Base-by-base conservation (phyloP, 2,329 filamentous ascomycete genomes). In the Colletotrichum brevisporum region DNA sequence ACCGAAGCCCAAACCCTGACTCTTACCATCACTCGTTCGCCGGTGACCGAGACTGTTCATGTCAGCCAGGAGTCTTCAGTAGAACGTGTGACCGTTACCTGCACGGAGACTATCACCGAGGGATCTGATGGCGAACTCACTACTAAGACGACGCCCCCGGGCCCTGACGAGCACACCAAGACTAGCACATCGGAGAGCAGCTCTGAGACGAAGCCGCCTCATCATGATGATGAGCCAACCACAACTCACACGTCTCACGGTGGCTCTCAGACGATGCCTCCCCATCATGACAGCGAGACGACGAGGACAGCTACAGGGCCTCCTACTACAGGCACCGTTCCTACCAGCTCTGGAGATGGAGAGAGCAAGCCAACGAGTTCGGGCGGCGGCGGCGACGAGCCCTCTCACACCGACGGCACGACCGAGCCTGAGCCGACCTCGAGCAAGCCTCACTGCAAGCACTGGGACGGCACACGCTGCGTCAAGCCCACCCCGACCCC, bases 1-100 rank as follows among this genome's bases (percentile, higher is more conserved):
- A 75, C 74, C 48, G 70, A 74, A 18, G 59, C 73, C n/a, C 59
- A 71, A 12, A 72, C 71, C 5, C 72, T 63, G 16, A 54, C 68
- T 5, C 43, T 70, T 10, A 69, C 64, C 5, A 10, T 64, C 41
- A 70, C 58, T 15, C 65, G 15, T 21, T n/a, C 41, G 3, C 58
- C 59, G 6, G 21, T 65, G 16, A 69, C 62, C 36, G 67, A 69
- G 51, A 69, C 67, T 10, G 55, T 61, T 9, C 41, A 27, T 26
- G 36, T 47, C 45, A 69, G 54, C 36, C 36, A 24, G 21, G 21
- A 24, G 9, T 21, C 27, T 16, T 31, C 45, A 9, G 62, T 27
- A 24, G 67, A 67, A 16, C 53, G 41, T 6, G 55, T 69, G 15
- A 69, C 67, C 4, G 55, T 69, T 15, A 69, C 67, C 13, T 57